Evolutionary conservation across 805 yeast genomes (phyloP).

Genomic region (Saccharomycopsis oosterbeekiorum): DNA sequence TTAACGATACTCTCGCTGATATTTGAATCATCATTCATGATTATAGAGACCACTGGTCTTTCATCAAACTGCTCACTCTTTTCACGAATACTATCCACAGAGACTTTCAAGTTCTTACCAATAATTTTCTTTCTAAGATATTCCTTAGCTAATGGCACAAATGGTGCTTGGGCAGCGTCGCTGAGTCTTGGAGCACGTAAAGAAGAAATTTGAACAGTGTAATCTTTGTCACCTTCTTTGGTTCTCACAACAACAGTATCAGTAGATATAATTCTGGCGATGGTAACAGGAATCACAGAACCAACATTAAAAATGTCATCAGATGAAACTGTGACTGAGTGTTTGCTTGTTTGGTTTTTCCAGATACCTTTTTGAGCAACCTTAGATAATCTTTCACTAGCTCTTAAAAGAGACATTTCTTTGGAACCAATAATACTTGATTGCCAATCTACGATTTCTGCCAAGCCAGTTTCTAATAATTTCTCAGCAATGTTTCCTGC

Average conservation of each 20-base stretch:
- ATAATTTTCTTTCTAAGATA: slow-evolving; percentile 57
- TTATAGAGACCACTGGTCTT: slow-evolving; percentile 54
- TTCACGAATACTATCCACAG: slow-evolving; percentile 55
- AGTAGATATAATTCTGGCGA: slow-evolving; percentile 53
- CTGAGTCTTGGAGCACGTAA: slow-evolving; percentile 61
- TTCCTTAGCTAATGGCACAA: slow-evolving; percentile 61
- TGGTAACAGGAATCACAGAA: slow-evolving; percentile 40
- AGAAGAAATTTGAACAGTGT: slow-evolving; percentile 67
- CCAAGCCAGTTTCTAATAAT: slow-evolving; percentile 60
- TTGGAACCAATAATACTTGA: slow-evolving; percentile 55
- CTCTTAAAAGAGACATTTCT: slow-evolving; percentile 51
- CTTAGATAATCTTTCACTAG: slow-evolving; percentile 55
- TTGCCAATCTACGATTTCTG: slow-evolving; percentile 75
- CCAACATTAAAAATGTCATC: slow-evolving; percentile 32
- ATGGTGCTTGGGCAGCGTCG: slow-evolving; percentile 47
- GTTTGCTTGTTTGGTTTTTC: slow-evolving; percentile 28
- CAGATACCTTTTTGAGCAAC: slow-evolving; percentile 47
- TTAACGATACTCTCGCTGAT: slow-evolving; percentile 51
- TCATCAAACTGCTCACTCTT: slow-evolving; percentile 53
- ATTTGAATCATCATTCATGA: slow-evolving; percentile 43
- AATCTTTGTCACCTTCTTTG: slow-evolving; percentile 36
- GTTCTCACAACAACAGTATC: slow-evolving; percentile 55
- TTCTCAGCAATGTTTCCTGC: slow-evolving; percentile 68
- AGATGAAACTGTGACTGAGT: slow-evolving; percentile 20
- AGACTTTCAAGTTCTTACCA: slow-evolving; percentile 58